These are phyloP conservation scores for Aaosphaeria pasadenensis DNA, from an alignment of 2,329 filamentous ascomycete genomes.

Conservation along the genomic window DNA sequence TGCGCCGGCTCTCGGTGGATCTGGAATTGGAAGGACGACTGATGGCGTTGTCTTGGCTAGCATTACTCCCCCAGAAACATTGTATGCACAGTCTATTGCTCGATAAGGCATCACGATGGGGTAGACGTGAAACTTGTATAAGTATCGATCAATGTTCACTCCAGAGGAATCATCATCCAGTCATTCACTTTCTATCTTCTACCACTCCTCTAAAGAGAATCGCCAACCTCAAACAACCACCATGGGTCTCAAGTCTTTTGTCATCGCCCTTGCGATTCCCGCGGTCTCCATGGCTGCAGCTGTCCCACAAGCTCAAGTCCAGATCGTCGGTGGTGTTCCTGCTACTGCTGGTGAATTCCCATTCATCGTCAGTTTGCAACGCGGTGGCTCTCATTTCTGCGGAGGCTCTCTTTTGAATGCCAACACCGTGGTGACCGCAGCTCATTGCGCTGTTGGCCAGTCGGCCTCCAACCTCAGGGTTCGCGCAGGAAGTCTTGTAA, in stretches of 20 bases:
- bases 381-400: conserved; percentile 2
- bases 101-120: neutral
- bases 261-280: conserved; percentile 1
- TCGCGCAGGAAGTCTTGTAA: conserved; percentile 4
- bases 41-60: no score
- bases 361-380: conserved; percentile 6
- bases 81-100: no score
- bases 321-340: conserved; percentile 4
- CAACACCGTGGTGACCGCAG: conserved; percentile 5
- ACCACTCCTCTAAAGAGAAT: neutral
- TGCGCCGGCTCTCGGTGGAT: no score
- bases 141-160: conserved; percentile 8
- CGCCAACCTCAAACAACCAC: neutral
- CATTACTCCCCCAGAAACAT: no score
- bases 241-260: conserved; percentile 1
- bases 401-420: conserved; percentile 5
- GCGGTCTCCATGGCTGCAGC: conserved; percentile 1
- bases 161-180: conserved; percentile 11
- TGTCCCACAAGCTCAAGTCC: neutral
- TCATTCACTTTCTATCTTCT: conserved; percentile 11
- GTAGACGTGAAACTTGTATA: conserved; percentile 8
- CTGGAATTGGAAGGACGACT: no score
- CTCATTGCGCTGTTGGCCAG: conserved; percentile 1
- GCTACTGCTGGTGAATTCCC: conserved; percentile 5
- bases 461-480: conserved; percentile 1